A percentile compares a stretch with the other conserved stretches of the same genome.
Conservation (phyloP, 2,329 filamentous ascomycete genomes). For the Samsoniella hepiali region DNA sequence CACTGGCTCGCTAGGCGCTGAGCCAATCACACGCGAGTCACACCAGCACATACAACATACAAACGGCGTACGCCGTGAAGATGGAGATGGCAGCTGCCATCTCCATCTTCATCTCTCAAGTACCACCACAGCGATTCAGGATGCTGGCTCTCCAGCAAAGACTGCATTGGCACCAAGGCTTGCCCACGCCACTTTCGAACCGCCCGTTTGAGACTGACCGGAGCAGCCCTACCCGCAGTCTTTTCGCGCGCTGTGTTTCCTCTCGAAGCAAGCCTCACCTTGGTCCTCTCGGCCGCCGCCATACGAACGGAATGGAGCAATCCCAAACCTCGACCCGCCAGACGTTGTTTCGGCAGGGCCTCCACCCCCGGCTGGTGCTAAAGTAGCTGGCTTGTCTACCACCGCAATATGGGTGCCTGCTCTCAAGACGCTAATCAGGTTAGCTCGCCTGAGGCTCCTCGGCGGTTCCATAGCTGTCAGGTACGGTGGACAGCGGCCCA, state of each 20-base stretch:
- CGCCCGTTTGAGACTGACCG: neutral
- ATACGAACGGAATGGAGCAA: neutral
- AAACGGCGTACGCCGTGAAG: neutral
- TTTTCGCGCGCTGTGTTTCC: neutral
- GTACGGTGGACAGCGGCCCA: neutral
- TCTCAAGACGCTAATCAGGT: neutral
- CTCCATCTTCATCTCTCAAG: neutral
- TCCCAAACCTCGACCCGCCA: constrained; percentile 14
- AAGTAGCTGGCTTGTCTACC: neutral
- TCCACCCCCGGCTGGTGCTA: neutral
- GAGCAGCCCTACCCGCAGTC: neutral
- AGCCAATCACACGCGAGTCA: neutral
- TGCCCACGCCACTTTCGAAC: neutral
- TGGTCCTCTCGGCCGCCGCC: neutral
- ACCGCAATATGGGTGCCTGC: neutral
- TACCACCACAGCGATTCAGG: neutral
- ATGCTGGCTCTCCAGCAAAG: neutral
- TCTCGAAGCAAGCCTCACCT: neutral
- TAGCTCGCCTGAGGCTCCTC: neutral
- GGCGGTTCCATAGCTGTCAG: neutral
- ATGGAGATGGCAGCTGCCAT: too few species aligned
- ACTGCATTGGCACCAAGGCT: neutral
- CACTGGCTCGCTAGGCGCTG: neutral
- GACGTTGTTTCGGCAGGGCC: constrained; percentile 5
- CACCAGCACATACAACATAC: neutral